Base-by-base conservation (phyloP, 805 yeast species). In the Jamesozyma gamospora region DNA sequence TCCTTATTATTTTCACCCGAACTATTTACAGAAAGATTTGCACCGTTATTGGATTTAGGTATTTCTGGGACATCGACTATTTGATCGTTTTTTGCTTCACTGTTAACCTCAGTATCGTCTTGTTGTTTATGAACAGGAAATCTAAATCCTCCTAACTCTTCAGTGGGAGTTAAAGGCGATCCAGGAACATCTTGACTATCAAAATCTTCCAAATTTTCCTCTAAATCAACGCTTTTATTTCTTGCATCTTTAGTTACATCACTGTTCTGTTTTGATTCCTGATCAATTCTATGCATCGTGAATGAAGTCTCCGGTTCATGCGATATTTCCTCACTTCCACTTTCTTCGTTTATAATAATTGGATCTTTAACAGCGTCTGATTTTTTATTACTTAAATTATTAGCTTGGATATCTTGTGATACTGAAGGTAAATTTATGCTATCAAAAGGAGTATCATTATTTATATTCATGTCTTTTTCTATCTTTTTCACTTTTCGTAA, bases 401-500 rank as follows among this genome's bases (percentile, higher is more conserved):
- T 12, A 12, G 5, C 10, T 27, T 11, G 14, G 5, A 27, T 11
- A 27, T n/a, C 14, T 27, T 27, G 14, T 12, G 13, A 12, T 6
- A 12, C 13, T 7, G 28, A 27, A 27, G 28, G 28, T 11, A 27
- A 12, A 4, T 12, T 27, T 11, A n/a, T 27, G 4, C 5, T 27
- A 27, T n/a, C 13, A 7, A 27, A 4, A 11, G 5, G 5, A 6
- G 5, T 27, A 21, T 21, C 24, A 21, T 21, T 8, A 27, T 11
- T 27, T 5, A 31, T n/a, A 28, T 18, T 19, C 8, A 13, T 16
- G 8, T 21, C 28, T 21, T 37, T 41, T 16, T 32, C 21, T 7
- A 31, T 5, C 24, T 39, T 28, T 15, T 34, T 35, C n/a, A 43
- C 35, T 19, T 30, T 35, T 14, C 29, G 26, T 3, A 43, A 18